Base-by-base conservation (phyloP, 805 yeast species). In the Komagataella mondaviorum region DNA sequence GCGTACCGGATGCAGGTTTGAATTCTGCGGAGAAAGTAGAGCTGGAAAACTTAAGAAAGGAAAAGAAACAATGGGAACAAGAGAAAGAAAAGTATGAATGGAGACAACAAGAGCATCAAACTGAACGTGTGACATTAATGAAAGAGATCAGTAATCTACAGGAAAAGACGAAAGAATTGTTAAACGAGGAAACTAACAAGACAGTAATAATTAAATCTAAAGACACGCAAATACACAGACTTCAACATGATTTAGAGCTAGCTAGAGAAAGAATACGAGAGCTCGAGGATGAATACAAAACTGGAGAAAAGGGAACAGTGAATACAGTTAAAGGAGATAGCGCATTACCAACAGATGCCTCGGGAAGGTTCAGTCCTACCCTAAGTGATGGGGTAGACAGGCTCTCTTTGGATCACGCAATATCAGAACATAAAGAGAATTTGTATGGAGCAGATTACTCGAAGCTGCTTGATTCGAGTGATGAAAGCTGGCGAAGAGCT, bases 401-500 rank as follows among this genome's bases (percentile, higher is more conserved):
- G 16, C 54, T 70, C 46, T 65, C 70, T 5, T 63, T 69, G 18
- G 62, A 56, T 17, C 60, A 57, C 22, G 54, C 61, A 3, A 30
- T 30, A 4, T 51, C 50, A 17, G 49, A 57, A 43, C 60, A 60
- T 48, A 60, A 55, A 51, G 64, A 59, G 51, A 63, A 60, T 46
- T 47, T 51, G 10, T 52, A 49, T 52, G 61, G 56, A 48, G 55
- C 59, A 51, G 18, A 48, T 44, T 52, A 58, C 54, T 44, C 61
- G 3, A 62, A 62, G 49, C 74, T 67, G 47, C 57, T 66, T 36
- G 78, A 71, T 52, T 65, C 67, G 46, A 72, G 73, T 48, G 85
- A 78, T 53, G 89, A 83, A 53, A 81, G 85, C 57, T 89, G 96
- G 96, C 79, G 76, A 57, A 77, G 91, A 49, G 96, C 96, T 0